Evolutionary conservation across 371 early-diverging fungal genomes (phyloP).

Genomic region (Mortierella sp.): DNA sequence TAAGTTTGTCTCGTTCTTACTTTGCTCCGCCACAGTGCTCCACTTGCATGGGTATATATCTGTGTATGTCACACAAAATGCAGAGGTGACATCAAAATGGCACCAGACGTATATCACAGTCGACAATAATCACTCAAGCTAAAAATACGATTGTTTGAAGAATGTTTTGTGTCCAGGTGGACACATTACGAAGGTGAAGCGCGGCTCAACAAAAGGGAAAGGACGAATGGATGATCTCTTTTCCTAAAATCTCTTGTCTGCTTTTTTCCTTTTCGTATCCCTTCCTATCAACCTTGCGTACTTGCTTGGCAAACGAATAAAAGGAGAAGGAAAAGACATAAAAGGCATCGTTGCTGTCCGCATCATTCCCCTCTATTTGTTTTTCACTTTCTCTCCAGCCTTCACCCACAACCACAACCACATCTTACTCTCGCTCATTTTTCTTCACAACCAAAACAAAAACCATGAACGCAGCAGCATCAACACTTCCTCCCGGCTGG

Average conservation of each 20-base stretch:
- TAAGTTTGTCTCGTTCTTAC: neutral
- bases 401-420: neutral
- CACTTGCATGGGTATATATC: too few species aligned
- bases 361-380: neutral
- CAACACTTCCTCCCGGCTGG: conserved; percentile 1
- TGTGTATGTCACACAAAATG: neutral
- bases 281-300: neutral
- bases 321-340: neutral
- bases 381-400: neutral
- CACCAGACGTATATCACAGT: too few species aligned
- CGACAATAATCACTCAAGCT: too few species aligned
- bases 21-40: neutral
- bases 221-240: too few species aligned
- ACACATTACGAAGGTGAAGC: neutral
- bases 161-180: neutral
- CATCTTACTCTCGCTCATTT: neutral
- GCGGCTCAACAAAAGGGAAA: too few species aligned
- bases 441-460: neutral
- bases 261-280: neutral
- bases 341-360: neutral
- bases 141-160: neutral
- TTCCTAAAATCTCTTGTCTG: too few species aligned
- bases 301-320: neutral
- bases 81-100: too few species aligned
- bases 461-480: neutral